Percentiles rank a stretch among this genome's conserved stretches.
phyloP scores from a whole-genome alignment of 306 rosid genomes.

The Quercus bicolor region DNA sequence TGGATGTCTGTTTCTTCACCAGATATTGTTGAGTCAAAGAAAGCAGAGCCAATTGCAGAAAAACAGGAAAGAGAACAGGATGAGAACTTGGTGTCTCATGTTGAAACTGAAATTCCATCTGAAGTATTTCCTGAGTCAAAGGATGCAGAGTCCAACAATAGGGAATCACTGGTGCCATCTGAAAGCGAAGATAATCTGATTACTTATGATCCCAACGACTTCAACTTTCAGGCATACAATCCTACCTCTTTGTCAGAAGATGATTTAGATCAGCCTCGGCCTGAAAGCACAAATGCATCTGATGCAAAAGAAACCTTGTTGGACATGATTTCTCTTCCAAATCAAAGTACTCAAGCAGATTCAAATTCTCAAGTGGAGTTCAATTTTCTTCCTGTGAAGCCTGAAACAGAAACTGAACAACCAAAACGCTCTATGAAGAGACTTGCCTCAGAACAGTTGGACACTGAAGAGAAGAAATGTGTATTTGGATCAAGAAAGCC shows the following conservation, averaged over 20 bases:
- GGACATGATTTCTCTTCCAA: slow-evolving; percentile 34
- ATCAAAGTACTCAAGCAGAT: slow-evolving; percentile 26
- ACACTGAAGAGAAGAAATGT: slow-evolving; percentile 64
- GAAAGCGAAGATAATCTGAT: slow-evolving; percentile 60
- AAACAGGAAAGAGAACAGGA: slow-evolving; percentile 38
- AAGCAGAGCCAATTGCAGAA: slow-evolving; percentile 27
- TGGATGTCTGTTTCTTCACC: slow-evolving; percentile 70
- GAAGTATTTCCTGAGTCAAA: slow-evolving; percentile 35
- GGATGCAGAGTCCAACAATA: slow-evolving; percentile 35
- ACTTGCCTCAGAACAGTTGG: slow-evolving; percentile 58
- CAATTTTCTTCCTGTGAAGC: slow-evolving; percentile 36
- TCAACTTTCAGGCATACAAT: slow-evolving; percentile 38
- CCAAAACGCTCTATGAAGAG: slow-evolving; percentile 50
- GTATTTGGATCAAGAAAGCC: slow-evolving; percentile 54
- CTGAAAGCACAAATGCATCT: slow-evolving; percentile 31
- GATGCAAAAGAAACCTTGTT: slow-evolving; percentile 36
- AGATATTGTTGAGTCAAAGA: slow-evolving; percentile 34
- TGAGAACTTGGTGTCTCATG: slow-evolving; percentile 23
- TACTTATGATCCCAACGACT: slow-evolving; percentile 37
- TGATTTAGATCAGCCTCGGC: slow-evolving; percentile 38
- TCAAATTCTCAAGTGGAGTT: slow-evolving; percentile 32
- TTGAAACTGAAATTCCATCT: slow-evolving; percentile 33
- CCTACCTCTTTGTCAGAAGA: slow-evolving; percentile 33
- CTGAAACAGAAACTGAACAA: slow-evolving; percentile 47
- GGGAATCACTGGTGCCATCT: slow-evolving; percentile 37